A percentile compares a stretch with the other conserved stretches of the same genome.
phyloP scores from a whole-genome alignment of 1,284 basidiomycete species.

The Ustilago xerochloae region DNA sequence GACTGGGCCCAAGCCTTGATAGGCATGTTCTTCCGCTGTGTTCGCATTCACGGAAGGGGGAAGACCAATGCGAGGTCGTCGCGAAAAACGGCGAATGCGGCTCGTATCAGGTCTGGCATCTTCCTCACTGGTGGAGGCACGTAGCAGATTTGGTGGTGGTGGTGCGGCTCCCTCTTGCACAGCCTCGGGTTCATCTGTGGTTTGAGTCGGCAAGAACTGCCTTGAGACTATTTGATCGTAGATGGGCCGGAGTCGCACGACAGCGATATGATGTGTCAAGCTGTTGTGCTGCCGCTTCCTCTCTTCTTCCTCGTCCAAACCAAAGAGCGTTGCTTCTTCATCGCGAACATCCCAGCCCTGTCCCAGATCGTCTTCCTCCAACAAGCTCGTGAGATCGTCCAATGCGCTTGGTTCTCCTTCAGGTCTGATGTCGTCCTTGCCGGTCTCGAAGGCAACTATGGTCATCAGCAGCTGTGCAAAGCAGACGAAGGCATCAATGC shows the following conservation, averaged over 20 bases:
- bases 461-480: conserved; percentile 39
- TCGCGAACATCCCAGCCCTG: conserved; percentile 46
- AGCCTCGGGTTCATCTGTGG: neutral
- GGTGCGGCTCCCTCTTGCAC: neutral
- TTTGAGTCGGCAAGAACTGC: conserved; percentile 8
- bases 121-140: neutral
- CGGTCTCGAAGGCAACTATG: conserved; percentile 43
- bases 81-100: conserved; percentile 36
- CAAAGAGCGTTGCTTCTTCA: conserved; percentile 40
- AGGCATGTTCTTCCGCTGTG: neutral
- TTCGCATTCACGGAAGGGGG: neutral
- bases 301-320: conserved; percentile 21
- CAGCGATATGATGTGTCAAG: conserved; percentile 41
- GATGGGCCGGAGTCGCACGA: conserved; percentile 20
- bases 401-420: conserved; percentile 34
- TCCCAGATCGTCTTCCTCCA: conserved; percentile 14
- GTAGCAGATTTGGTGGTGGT: neutral
- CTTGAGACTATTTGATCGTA: conserved; percentile 27
- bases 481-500: conserved; percentile 33
- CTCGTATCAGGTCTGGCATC: conserved; percentile 26
- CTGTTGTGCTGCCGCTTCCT: conserved; percentile 12
- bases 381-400: conserved; percentile 21
- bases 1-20: conserved; percentile 14
- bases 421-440: conserved; percentile 28
- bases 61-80: conserved; percentile 8